phyloP scores from a whole-genome alignment of 805 yeast genomes.

The Ogataea salicorniae region DNA sequence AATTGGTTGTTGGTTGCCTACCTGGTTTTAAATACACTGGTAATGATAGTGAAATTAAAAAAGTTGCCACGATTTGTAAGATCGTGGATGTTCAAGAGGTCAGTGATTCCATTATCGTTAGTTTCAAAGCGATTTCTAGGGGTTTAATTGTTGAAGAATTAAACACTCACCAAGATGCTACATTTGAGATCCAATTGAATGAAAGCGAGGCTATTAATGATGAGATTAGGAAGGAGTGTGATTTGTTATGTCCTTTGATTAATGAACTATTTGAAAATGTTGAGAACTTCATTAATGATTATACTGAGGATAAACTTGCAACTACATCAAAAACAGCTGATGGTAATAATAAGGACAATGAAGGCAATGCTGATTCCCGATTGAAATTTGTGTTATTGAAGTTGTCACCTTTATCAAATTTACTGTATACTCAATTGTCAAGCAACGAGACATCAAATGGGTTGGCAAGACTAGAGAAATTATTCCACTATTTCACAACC shows the following conservation, averaged over 20 bases:
- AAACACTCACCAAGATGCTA: slow-evolving; percentile 1
- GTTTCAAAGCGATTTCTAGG: slow-evolving; percentile 46
- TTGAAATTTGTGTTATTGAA: slow-evolving; percentile 34
- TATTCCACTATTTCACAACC: slow-evolving; percentile 5
- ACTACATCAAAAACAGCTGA: slow-evolving; percentile 2
- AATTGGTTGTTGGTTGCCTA: slow-evolving; percentile 22
- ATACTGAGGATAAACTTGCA: slow-evolving; percentile 28
- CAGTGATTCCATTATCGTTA: slow-evolving; percentile 38
- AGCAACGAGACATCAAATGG: slow-evolving; percentile 30
- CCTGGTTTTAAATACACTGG: slow-evolving; percentile 17
- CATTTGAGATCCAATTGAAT: slow-evolving; percentile 4
- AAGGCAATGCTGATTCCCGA: neutral
- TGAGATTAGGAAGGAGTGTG: neutral
- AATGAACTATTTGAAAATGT: slow-evolving; percentile 13
- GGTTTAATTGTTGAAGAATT: slow-evolving; percentile 25
- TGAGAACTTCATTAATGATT: slow-evolving; percentile 32
- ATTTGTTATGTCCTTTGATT: slow-evolving; percentile 2
- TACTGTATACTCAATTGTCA: slow-evolving; percentile 48
- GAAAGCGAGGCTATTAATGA: neutral
- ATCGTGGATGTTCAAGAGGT: slow-evolving; percentile 44
- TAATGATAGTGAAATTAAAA: neutral
- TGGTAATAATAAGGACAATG: slow-evolving; percentile 1
- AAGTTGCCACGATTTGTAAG: slow-evolving; percentile 38
- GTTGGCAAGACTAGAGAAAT: slow-evolving; percentile 16
- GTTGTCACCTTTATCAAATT: slow-evolving; percentile 55